Evolutionary conservation across 768 basidiomycete genomes (phyloP).

Genomic region (Russula sp.): DNA sequence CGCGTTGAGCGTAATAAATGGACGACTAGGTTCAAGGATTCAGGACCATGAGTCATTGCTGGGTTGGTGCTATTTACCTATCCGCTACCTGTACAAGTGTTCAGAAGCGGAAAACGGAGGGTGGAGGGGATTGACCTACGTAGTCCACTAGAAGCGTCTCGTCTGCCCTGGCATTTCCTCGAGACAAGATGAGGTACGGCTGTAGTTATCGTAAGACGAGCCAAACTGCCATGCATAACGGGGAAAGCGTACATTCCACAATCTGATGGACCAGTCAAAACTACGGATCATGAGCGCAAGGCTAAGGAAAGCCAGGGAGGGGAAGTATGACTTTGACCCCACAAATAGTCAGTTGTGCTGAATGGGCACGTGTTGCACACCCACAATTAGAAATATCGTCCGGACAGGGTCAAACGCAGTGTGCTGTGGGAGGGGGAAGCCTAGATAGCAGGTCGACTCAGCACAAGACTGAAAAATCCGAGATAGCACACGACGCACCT

Average conservation of each 20-base stretch:
- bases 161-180: conserved; percentile 48
- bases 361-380: conserved; percentile 25
- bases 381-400: conserved; percentile 39
- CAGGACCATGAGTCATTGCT: not conserved
- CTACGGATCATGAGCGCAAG: conserved; percentile 44
- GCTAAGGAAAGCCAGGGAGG: conserved; percentile 46
- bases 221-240: not conserved
- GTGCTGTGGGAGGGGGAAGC: conserved; percentile 45
- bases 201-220: conserved; percentile 27
- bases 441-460: conserved; percentile 29
- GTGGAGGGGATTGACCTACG: conserved; percentile 33
- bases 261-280: conserved; percentile 49
- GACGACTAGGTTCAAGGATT: not conserved
- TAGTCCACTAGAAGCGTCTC: conserved; percentile 62
- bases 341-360: not conserved
- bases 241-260: conserved; percentile 46
- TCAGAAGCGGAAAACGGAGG: not conserved
- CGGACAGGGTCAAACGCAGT: conserved; percentile 48
- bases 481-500: conserved; percentile 3
- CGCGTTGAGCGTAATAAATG: conserved; percentile 30
- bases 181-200: conserved; percentile 59
- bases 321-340: conserved; percentile 48
- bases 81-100: not conserved
- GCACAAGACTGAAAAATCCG: not conserved
- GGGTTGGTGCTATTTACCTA: conserved; percentile 8